Conservation (phyloP, 306 rosid genomes). For the Pueraria montana region DNA sequence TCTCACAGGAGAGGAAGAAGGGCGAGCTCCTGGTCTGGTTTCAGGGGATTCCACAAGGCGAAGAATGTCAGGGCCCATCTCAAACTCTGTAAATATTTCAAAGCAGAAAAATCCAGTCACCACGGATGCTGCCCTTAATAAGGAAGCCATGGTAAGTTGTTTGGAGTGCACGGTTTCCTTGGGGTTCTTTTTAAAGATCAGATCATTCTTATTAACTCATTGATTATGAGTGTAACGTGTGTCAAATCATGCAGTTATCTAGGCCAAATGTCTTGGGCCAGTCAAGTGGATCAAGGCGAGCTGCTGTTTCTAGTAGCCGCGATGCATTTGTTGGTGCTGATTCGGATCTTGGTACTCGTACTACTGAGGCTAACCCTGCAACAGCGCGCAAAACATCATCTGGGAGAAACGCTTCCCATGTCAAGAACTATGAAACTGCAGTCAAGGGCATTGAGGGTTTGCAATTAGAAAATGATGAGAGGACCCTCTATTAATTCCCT, state of each 20-base stretch:
- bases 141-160: slow-evolving; percentile 64
- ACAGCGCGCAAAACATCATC: slow-evolving; percentile 63
- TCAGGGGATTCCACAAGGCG: slow-evolving; percentile 73
- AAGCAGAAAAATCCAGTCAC: slow-evolving; percentile 68
- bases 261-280: slow-evolving; percentile 63
- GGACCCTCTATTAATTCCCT: slow-evolving; percentile 59
- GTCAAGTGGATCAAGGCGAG: slow-evolving; percentile 81
- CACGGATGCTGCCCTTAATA: slow-evolving; percentile 55
- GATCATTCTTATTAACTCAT: slow-evolving; percentile 26
- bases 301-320: slow-evolving; percentile 73
- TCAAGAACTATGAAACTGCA: slow-evolving; percentile 72
- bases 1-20: slow-evolving; percentile 68
- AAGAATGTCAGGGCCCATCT: slow-evolving; percentile 65
- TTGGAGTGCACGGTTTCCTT: slow-evolving; percentile 30
- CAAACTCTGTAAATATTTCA: slow-evolving; percentile 60
- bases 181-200: background rate
- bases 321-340: slow-evolving; percentile 65
- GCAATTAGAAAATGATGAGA: slow-evolving; percentile 78
- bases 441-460: slow-evolving; percentile 79
- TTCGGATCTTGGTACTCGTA: slow-evolving; percentile 63
- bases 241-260: slow-evolving; percentile 58
- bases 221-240: background rate
- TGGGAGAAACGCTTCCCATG: slow-evolving; percentile 61
- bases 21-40: slow-evolving; percentile 65
- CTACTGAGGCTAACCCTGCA: slow-evolving; percentile 71